Evolutionary conservation across 176 grass and related monocot species (phyloP), one percentile per base, ranked within the genome.

Genomic region (Paspalum vaginatum): DNA sequence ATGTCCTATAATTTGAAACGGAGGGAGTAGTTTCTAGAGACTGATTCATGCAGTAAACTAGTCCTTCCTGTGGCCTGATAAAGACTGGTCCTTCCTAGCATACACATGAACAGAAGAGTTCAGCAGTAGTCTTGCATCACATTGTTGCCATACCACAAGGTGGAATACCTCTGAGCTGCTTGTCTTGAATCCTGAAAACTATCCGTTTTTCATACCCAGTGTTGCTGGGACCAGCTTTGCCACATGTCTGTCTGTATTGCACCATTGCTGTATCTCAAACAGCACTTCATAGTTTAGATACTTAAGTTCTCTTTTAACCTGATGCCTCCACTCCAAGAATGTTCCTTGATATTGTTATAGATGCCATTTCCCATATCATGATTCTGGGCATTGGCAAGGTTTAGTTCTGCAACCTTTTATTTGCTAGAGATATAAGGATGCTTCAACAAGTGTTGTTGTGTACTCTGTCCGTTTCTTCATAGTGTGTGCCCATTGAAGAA

Each of bases 171-270:
- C 40, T 27, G 55, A 45, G 40, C 70, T 74, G 18, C 50, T 25
- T 69, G 38, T 80, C 15, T 68, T 69, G 21, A 45, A 57, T 68
- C 50, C 42, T 55, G 39, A 61, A 80, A 57, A 45, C 18, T 55
- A 11, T 25, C 49, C 21, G 2, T 59, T 59, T 25, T 56, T 56
- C 8, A 20, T 52, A 37, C 60, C 17, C 9, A 20, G 49, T 79
- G 26, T 18, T 70, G 39, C 49, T 69, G 21, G 21, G 42, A 80
- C 38, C 9, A 24, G 41, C 74, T 61, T 76, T 5, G 18, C 27
- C 17, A 54, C 42, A 39, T 41, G n/a, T 38, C 20, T 42, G 58
- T 44, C 18, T 79, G 48, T 67, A 18, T 11, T 32, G 32, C 32
- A 32, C 32, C 32, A 32, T 32, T 40, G 7, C 20, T 39, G 14